A percentile compares a stretch with the other conserved stretches of the same genome.
phyloP scores from a whole-genome alignment of 176 grass and related monocot genomes.

The Carex cristatella region DNA sequence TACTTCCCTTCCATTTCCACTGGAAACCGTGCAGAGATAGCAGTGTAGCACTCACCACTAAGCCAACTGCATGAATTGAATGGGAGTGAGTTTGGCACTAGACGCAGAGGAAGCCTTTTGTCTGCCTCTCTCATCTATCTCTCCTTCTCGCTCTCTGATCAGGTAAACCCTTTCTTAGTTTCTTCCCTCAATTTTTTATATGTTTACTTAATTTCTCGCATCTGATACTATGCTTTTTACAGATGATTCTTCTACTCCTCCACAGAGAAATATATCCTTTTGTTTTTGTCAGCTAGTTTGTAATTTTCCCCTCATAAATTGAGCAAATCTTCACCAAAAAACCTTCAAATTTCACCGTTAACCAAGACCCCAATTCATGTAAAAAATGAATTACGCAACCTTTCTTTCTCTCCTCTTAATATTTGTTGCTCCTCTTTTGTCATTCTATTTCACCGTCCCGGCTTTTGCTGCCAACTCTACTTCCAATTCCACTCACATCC shows the following conservation, averaged over 20 bases:
- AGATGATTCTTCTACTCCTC: not conserved
- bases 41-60: too few species aligned
- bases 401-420: not conserved
- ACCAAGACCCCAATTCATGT: not conserved
- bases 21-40: not conserved
- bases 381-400: not conserved
- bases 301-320: not conserved
- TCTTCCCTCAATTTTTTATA: not conserved
- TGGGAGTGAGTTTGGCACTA: not conserved
- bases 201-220: not conserved
- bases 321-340: not conserved
- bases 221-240: not conserved
- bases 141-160: not conserved
- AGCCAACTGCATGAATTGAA: too few species aligned
- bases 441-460: not conserved
- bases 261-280: not conserved
- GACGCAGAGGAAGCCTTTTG: not conserved
- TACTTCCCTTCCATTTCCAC: not conserved
- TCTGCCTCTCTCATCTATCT: too few species aligned
- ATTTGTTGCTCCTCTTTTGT: constrained; percentile 4
- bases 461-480: constrained; percentile 8
- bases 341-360: not conserved
- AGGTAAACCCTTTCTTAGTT: not conserved
- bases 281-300: not conserved
- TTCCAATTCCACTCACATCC: constrained; percentile 20